These are phyloP conservation scores for Diaporthe velutina DNA, from an alignment of 2,329 filamentous ascomycete genomes.

Conservation along the genomic window DNA sequence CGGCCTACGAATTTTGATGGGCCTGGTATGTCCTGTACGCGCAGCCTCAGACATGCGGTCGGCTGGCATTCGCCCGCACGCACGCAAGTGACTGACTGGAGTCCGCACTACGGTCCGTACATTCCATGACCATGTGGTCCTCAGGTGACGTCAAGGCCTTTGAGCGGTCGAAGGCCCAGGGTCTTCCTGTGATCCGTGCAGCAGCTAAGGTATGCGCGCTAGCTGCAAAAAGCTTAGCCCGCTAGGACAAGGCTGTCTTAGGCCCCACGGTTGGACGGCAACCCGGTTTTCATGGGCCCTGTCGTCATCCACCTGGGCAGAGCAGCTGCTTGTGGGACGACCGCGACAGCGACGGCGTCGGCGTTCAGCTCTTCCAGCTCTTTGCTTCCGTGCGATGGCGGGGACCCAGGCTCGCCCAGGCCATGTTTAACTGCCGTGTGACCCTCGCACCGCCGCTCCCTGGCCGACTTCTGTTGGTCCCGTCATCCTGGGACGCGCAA, in stretches of 20 bases:
- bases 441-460: constrained; percentile 23
- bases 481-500: constrained; percentile 26
- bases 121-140: constrained; percentile 10
- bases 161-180: constrained; percentile 7
- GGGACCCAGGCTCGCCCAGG: constrained; percentile 8
- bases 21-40: not conserved
- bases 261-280: constrained; percentile 25
- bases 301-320: constrained; percentile 30
- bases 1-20: not conserved
- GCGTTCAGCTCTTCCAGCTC: not conserved
- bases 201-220: not conserved
- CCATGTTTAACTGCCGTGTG: constrained; percentile 27
- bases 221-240: not conserved
- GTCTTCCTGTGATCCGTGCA: constrained; percentile 18
- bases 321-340: constrained; percentile 15
- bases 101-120: constrained; percentile 3
- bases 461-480: constrained; percentile 9
- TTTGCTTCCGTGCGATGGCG: not conserved
- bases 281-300: constrained; percentile 19
- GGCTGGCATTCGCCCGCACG: not conserved
- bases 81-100: constrained; percentile 9
- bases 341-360: constrained; percentile 1
- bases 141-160: constrained; percentile 25
- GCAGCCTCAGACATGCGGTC: not conserved
- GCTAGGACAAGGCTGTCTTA: constrained; percentile 4